These are phyloP conservation scores for Anisodus acutangulus DNA, from an alignment of 257 asterid genomes.

Conservation along the genomic window DNA sequence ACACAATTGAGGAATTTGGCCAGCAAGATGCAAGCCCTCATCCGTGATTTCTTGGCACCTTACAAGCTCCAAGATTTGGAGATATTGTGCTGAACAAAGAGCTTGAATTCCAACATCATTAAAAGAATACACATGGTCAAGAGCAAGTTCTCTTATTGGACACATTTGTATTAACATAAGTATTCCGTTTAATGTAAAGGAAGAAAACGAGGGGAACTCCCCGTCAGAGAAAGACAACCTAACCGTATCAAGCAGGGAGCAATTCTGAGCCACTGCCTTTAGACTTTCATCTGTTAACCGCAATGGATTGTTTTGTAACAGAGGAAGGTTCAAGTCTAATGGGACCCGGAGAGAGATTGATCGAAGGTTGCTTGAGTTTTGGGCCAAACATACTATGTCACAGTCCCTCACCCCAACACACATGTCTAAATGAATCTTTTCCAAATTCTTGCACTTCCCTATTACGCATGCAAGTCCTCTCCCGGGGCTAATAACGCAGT, in stretches of 20 bases:
- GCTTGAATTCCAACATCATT: slow-evolving; percentile 77
- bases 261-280: slow-evolving; percentile 61
- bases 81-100: slow-evolving; percentile 62
- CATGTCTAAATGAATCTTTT: slow-evolving; percentile 68
- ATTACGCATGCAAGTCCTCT: slow-evolving; percentile 84
- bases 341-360: slow-evolving; percentile 73
- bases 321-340: slow-evolving; percentile 66
- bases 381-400: slow-evolving; percentile 68
- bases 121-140: slow-evolving; percentile 70
- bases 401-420: slow-evolving; percentile 82
- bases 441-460: slow-evolving; percentile 72
- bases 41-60: slow-evolving; percentile 89
- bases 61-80: slow-evolving; percentile 60
- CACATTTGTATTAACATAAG: slow-evolving; percentile 60
- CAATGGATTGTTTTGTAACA: slow-evolving; percentile 59
- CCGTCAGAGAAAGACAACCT: slow-evolving; percentile 66
- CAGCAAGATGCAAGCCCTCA: slow-evolving; percentile 68
- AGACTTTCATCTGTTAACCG: slow-evolving; percentile 72
- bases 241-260: slow-evolving; percentile 62
- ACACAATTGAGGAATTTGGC: slow-evolving; percentile 50
- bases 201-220: slow-evolving; percentile 61
- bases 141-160: slow-evolving; percentile 64
- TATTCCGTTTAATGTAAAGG: slow-evolving; percentile 69
- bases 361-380: slow-evolving; percentile 64
- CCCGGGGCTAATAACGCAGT: slow-evolving; percentile 76